Evolutionary conservation across 2,329 filamentous ascomycete genomes (phyloP), one percentile per base, ranked within the genome.

Genomic region (Cladosporium sp.): DNA sequence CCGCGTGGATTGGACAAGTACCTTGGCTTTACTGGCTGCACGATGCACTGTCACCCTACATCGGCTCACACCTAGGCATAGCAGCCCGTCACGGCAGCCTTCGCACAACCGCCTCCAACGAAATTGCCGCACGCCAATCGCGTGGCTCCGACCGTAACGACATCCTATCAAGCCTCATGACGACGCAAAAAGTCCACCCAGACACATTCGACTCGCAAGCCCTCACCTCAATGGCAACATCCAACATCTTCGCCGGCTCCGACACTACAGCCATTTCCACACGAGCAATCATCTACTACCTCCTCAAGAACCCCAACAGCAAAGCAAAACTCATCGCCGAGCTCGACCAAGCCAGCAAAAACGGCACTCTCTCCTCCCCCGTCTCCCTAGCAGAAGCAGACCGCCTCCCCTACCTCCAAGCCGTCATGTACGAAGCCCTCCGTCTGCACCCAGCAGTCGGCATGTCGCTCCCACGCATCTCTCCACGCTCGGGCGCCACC

Each of bases 141-240:
- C 58, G 66, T 15, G 66, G 62, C 1, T 59, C 54, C 13, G 62
- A 66, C 45, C 62, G 62, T 38, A 58, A 63, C 43, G 77, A 79
- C 53, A 79, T 79, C 75, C 66, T 79, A 9, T 72, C 70, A 1
- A 72, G 71, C 2, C 77, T 78, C 51, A 63, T 77, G 9, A 59
- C 64, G 3, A 69, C 74, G 54, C 68, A 67, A 56, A 55, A 74
- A 0, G 52, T 59, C 52, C 53, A 67, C 59, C 20, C 64, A 13
- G 56, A 72, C 52, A 59, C 67, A 12, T 67, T 72, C 49, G 63
- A 67, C 43, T 67, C 53, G 57, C 71, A 60, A 63, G 67, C 58
- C 52, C 71, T 74, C 51, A 63, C 63, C 2, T 53, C 68, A 13
- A 50, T 71, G 41, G 67, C 71, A 52, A 71, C 66, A 2, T 62